Evolutionary conservation across 139 green algal genomes (phyloP).

Genomic region (Mesostigma viride): DNA sequence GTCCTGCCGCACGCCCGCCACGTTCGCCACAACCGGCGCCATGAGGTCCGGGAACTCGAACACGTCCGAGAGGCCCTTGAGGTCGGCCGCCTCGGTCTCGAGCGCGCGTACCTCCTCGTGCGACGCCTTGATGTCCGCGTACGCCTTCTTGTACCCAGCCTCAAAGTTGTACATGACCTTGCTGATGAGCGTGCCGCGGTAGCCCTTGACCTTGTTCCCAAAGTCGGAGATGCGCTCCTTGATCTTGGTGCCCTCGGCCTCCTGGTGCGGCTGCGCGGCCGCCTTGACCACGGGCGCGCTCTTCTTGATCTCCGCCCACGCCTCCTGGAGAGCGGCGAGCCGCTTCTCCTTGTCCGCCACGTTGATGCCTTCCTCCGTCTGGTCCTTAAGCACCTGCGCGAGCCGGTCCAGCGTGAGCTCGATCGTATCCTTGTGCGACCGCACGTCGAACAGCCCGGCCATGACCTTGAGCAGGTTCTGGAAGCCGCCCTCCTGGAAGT

Average conservation of each 20-base stretch:
- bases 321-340: slow-evolving; percentile 50
- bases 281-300: slow-evolving; percentile 66
- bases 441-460: slow-evolving; percentile 53
- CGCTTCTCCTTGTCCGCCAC: slow-evolving; percentile 22
- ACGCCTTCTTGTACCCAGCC: slow-evolving; percentile 7
- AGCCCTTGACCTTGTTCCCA: slow-evolving; percentile 56
- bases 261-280: slow-evolving; percentile 55
- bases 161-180: slow-evolving; percentile 53
- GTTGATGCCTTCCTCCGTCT: background rate
- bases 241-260: slow-evolving; percentile 66
- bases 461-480: slow-evolving; percentile 65
- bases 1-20: slow-evolving; percentile 72
- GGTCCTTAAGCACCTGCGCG: background rate
- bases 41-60: slow-evolving; percentile 78
- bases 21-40: slow-evolving; percentile 59
- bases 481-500: slow-evolving; percentile 28
- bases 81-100: slow-evolving; percentile 46
- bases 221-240: slow-evolving; percentile 66
- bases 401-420: slow-evolving; percentile 18
- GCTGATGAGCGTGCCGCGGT: slow-evolving; percentile 64
- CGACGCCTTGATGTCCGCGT: slow-evolving; percentile 37
- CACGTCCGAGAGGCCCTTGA: slow-evolving; percentile 73
- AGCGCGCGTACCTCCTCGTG: slow-evolving; percentile 21
- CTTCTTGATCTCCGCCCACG: slow-evolving; percentile 56
- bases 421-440: slow-evolving; percentile 4